Conservation (phyloP, 176 grass and related monocot species). For the Oryza brachyantha region DNA sequence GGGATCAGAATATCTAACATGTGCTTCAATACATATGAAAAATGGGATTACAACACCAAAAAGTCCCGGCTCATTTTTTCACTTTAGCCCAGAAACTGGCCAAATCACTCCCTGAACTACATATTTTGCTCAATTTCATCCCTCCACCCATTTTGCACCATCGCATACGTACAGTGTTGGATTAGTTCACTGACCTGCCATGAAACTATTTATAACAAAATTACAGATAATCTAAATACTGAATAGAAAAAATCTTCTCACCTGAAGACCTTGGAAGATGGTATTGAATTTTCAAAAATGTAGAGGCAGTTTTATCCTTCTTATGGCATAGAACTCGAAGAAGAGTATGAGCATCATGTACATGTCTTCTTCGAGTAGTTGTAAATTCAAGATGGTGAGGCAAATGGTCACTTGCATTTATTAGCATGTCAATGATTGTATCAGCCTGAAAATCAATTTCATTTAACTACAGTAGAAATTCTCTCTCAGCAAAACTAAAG, state of each 20-base stretch:
- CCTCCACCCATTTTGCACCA: neutral
- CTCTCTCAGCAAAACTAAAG: constrained; percentile 19
- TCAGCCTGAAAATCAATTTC: constrained; percentile 60
- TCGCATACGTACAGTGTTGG: too few relatives aligned
- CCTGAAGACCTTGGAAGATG: constrained; percentile 93
- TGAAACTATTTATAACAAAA: neutral
- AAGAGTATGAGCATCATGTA: constrained; percentile 74
- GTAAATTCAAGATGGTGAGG: constrained; percentile 44
- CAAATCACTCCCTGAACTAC: neutral
- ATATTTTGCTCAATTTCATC: neutral
- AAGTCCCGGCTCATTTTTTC: neutral
- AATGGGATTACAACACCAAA: neutral
- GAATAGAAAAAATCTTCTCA: constrained; percentile 13
- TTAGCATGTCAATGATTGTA: constrained; percentile 72
- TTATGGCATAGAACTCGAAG: constrained; percentile 94
- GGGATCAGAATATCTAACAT: neutral
- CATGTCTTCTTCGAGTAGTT: constrained; percentile 41
- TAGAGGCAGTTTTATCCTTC: constrained; percentile 73
- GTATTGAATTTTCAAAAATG: constrained; percentile 86
- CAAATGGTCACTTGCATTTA: constrained; percentile 69
- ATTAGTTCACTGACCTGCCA: neutral
- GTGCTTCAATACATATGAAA: neutral
- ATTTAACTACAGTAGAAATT: neutral
- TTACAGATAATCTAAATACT: neutral
- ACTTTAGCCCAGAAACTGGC: neutral